Evolutionary conservation across 306 rosid species (phyloP).

Genomic region (Astragalus membranaceus): DNA sequence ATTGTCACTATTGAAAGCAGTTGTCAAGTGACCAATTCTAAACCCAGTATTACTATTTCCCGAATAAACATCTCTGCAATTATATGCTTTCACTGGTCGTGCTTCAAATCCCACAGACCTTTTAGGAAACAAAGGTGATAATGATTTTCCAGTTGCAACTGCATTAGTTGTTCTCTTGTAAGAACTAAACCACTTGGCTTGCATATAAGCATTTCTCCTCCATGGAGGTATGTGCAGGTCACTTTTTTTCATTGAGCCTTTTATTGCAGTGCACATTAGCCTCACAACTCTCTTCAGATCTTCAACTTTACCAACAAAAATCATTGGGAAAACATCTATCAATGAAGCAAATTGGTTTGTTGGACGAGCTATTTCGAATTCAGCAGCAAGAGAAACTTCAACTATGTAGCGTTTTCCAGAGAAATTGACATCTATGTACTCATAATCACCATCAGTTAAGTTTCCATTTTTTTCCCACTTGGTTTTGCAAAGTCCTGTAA

Average conservation of each 20-base stretch:
- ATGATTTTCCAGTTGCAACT: slow-evolving; percentile 11
- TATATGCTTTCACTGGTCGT: not conserved
- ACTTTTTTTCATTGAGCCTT: slow-evolving; percentile 48
- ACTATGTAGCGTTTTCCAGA: slow-evolving; percentile 54
- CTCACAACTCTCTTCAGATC: slow-evolving; percentile 48
- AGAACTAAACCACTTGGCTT: slow-evolving; percentile 68
- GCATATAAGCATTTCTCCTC: slow-evolving; percentile 76
- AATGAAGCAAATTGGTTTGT: slow-evolving; percentile 44
- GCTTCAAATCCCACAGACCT: slow-evolving; percentile 40
- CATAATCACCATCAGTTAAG: slow-evolving; percentile 60
- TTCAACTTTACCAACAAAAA: slow-evolving; percentile 53
- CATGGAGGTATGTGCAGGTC: slow-evolving; percentile 67
- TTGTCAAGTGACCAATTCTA: slow-evolving; percentile 49
- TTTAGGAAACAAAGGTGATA: not conserved
- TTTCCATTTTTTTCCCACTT: slow-evolving; percentile 52
- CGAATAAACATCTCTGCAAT: slow-evolving; percentile 43
- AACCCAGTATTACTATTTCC: slow-evolving; percentile 19
- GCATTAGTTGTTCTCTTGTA: slow-evolving; percentile 61
- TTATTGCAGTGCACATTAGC: slow-evolving; percentile 61
- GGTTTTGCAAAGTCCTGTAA: slow-evolving; percentile 81
- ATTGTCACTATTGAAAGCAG: slow-evolving; percentile 30
- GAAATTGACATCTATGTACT: slow-evolving; percentile 54
- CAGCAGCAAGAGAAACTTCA: slow-evolving; percentile 40
- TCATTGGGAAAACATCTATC: slow-evolving; percentile 43
- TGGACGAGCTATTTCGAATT: slow-evolving; percentile 79